A percentile compares a stretch with the other conserved stretches of the same genome.
Conservation (phyloP, 768 basidiomycete genomes). For the Tubosaeta sp. region DNA sequence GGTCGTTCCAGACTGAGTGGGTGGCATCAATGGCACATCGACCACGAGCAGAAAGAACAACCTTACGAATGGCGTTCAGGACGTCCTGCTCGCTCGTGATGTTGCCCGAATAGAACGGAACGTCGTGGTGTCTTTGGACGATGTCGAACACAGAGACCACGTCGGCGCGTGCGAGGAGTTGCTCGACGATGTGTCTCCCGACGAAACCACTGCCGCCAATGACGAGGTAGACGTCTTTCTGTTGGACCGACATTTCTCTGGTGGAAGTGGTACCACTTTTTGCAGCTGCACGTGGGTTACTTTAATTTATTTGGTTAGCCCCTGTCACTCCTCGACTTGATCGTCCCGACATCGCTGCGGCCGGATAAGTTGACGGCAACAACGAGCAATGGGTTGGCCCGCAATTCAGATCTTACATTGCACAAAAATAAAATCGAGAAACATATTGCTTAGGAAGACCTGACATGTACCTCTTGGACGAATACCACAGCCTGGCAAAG, state of each 20-base stretch:
- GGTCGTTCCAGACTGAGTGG: constrained; percentile 66
- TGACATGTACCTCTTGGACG: too few species aligned
- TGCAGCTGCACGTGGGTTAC: background rate
- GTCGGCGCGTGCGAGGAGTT: constrained; percentile 74
- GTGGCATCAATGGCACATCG: background rate
- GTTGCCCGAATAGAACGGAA: constrained; percentile 86
- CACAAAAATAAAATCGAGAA: too few species aligned
- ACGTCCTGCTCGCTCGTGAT: constrained; percentile 77
- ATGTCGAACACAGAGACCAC: constrained; percentile 86
- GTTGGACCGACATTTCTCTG: constrained; percentile 16
- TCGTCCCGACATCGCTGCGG: too few species aligned
- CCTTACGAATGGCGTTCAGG: constrained; percentile 68
- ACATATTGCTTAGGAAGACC: too few species aligned
- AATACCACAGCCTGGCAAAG: too few species aligned
- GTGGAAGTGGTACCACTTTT: constrained; percentile 6
- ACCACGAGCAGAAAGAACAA: constrained; percentile 22
- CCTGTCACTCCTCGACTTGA: background rate
- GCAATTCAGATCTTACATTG: too few species aligned
- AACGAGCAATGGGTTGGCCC: too few species aligned
- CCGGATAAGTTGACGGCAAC: too few species aligned
- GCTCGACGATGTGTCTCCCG: constrained; percentile 87
- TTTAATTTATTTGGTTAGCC: background rate
- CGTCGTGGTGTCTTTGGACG: constrained; percentile 84
- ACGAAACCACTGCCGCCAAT: constrained; percentile 94
- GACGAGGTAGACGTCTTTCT: constrained; percentile 76